Base-by-base conservation (phyloP, 2,329 filamentous ascomycete genomes). In the Xylaria sp. region DNA sequence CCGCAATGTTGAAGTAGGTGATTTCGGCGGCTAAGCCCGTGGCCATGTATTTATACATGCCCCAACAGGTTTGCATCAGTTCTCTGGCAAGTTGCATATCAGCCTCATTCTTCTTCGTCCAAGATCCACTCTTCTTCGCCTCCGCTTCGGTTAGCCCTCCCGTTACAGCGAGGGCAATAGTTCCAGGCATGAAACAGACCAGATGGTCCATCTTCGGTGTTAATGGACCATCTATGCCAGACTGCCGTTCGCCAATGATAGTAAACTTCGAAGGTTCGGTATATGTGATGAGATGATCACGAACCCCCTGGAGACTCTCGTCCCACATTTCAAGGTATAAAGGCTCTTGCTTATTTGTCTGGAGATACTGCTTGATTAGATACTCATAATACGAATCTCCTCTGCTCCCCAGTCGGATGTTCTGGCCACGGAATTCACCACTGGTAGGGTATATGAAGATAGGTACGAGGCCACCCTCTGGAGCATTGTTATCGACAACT, bases 341-440 rank as follows among this genome's bases (percentile, higher is more conserved):
- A 0, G 89, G 85, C 79, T 99, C 95, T 76, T 94, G 86, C 78
- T 92, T 89, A 65, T 92, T 93, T 12, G 96, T 99, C 80, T 99
- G 96, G 21, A 98, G 85, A 78, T 97, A 98, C 79, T 99, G 96
- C 83, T 99, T 99, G 84, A 98, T 97, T 59, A 99, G 88, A 79
- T 99, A 99, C 82, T 99, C 93, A 81, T 99, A 99, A 82, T 98
- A 99, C 56, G 94, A 98, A 82, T 99, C 96, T 54, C 96, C 96
- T 69, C 96, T 89, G 78, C 93, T 98, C 47, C 96, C 96, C 24
- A 98, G 86, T 19, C 96, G 92, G 75, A 99, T 95, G 77, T 98
- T 97, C 21, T 89, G 82, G 21, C 93, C 93, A 59, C 89, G 87
- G 81, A 98, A 99, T 61, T 89, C 83, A 65, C 96, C 96, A 12